Conservation (phyloP, 2,329 filamentous ascomycete genomes). For the Exophiala dermatitidis region DNA sequence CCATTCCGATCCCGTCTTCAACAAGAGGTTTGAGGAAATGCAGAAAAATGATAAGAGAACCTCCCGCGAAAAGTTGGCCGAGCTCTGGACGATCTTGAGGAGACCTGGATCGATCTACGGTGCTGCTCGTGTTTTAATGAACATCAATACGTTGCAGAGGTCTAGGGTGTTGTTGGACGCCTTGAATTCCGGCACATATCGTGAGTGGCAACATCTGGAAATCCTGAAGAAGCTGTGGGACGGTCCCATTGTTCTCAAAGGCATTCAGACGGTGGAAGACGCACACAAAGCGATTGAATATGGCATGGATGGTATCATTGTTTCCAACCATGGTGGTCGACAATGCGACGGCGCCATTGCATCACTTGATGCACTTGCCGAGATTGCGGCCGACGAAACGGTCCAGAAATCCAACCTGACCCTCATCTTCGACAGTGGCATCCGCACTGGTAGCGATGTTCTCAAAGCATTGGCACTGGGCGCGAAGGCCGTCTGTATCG, state of each 20-base stretch:
- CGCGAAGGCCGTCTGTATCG: slow-evolving; percentile 52
- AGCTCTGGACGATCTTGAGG: slow-evolving; percentile 18
- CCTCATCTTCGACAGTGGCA: slow-evolving; percentile 47
- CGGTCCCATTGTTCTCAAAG: slow-evolving; percentile 58
- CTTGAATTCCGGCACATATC: slow-evolving; percentile 47
- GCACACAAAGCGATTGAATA: slow-evolving; percentile 40
- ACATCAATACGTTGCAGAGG: slow-evolving; percentile 20
- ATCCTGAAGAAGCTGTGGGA: slow-evolving; percentile 53
- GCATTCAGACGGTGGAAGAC: slow-evolving; percentile 47
- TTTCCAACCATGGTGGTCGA: slow-evolving; percentile 48
- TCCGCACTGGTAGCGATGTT: slow-evolving; percentile 45
- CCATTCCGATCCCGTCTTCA: slow-evolving; percentile 60
- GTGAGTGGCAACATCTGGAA: slow-evolving; percentile 54
- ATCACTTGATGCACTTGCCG: slow-evolving; percentile 48
- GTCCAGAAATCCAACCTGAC: slow-evolving; percentile 31
- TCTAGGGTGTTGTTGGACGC: slow-evolving; percentile 42
- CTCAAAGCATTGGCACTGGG: slow-evolving; percentile 49
- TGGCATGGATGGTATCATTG: slow-evolving; percentile 45
- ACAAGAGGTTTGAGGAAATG: slow-evolving; percentile 45
- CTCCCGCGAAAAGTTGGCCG: slow-evolving; percentile 32
- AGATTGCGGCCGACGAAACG: slow-evolving; percentile 51
- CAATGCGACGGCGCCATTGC: slow-evolving; percentile 48
- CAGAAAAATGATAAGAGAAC: slow-evolving; percentile 41
- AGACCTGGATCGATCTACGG: slow-evolving; percentile 25
- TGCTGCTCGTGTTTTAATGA: slow-evolving; percentile 22